These are phyloP conservation scores for Penicillium sp. DNA, from an alignment of 2,329 filamentous ascomycete species.

Conservation along the genomic window DNA sequence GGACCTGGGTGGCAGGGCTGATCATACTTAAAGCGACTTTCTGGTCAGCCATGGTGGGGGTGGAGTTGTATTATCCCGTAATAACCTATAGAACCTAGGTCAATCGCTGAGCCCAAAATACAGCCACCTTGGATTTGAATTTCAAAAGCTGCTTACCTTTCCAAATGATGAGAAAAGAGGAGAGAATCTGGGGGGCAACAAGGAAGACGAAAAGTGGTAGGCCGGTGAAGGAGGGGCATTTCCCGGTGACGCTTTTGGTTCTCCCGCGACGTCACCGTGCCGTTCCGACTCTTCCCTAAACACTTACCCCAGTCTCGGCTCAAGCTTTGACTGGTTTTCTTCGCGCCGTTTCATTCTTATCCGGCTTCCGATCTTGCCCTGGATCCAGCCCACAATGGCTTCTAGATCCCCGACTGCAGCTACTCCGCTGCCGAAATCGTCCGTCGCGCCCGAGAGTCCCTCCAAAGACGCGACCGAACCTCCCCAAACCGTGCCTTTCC, in stretches of 20 bases:
- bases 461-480: slow-evolving; percentile 35
- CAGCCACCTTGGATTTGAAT: slow-evolving; percentile 1
- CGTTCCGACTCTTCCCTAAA: slow-evolving; percentile 39
- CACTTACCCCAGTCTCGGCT: slow-evolving; percentile 23
- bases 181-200: slow-evolving; percentile 3
- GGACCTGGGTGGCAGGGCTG: slow-evolving; percentile 30
- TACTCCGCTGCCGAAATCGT: slow-evolving; percentile 46
- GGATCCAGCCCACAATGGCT: slow-evolving; percentile 30
- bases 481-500: slow-evolving; percentile 57
- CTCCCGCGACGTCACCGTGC: slow-evolving; percentile 36
- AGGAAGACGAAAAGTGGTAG: slow-evolving; percentile 15
- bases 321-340: slow-evolving; percentile 20
- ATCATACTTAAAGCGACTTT: slow-evolving; percentile 67
- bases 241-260: slow-evolving; percentile 38
- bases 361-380: slow-evolving; percentile 6
- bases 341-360: slow-evolving; percentile 1
- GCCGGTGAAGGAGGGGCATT: slow-evolving; percentile 35
- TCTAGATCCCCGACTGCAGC: slow-evolving; percentile 33
- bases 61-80: slow-evolving; percentile 11
- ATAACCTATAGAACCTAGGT: slow-evolving; percentile 18
- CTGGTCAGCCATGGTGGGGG: slow-evolving; percentile 64
- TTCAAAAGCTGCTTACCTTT: slow-evolving; percentile 8
- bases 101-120: slow-evolving; percentile 19
- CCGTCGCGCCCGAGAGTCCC: slow-evolving; percentile 36
- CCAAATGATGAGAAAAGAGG: slow-evolving; percentile 15